Evolutionary conservation across 305 asterid species (phyloP).

Genomic region (Ilex paraguariensis): DNA sequence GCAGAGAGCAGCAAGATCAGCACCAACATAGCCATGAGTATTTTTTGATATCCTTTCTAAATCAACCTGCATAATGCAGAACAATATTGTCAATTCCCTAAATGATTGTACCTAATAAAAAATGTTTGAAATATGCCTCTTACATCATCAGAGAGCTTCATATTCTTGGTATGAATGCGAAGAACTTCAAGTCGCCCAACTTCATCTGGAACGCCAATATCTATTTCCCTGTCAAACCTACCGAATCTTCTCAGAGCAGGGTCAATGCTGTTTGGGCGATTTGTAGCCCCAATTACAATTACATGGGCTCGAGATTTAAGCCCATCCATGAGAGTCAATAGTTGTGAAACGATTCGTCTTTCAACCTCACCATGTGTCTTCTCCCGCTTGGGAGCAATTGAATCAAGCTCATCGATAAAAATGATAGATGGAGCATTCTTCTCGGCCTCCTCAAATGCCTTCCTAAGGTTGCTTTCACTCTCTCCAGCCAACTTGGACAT

Average conservation of each 20-base stretch:
- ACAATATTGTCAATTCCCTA: neutral
- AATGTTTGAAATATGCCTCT: constrained; percentile 7
- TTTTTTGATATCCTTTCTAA: constrained; percentile 41
- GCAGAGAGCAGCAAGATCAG: constrained; percentile 54
- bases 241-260: constrained; percentile 93
- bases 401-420: constrained; percentile 76
- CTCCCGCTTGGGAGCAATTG: constrained; percentile 86
- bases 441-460: constrained; percentile 97
- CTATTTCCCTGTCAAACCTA: constrained; percentile 84
- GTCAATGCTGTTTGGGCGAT: constrained; percentile 82
- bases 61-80: constrained; percentile 38
- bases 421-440: constrained; percentile 88
- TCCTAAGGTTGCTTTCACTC: constrained; percentile 85
- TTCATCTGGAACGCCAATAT: constrained; percentile 92
- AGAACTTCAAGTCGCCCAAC: constrained; percentile 88
- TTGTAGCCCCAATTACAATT: constrained; percentile 82
- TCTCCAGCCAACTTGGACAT: constrained; percentile 91
- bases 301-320: constrained; percentile 83
- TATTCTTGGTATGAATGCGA: constrained; percentile 80
- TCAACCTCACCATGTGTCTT: constrained; percentile 89
- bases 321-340: constrained; percentile 83
- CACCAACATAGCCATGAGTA: constrained; percentile 48
- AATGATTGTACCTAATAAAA: neutral
- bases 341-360: constrained; percentile 84
- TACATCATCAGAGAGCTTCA: constrained; percentile 87